phyloP scores from a whole-genome alignment of 1,284 basidiomycete species.

The Tilletia walkeri region DNA sequence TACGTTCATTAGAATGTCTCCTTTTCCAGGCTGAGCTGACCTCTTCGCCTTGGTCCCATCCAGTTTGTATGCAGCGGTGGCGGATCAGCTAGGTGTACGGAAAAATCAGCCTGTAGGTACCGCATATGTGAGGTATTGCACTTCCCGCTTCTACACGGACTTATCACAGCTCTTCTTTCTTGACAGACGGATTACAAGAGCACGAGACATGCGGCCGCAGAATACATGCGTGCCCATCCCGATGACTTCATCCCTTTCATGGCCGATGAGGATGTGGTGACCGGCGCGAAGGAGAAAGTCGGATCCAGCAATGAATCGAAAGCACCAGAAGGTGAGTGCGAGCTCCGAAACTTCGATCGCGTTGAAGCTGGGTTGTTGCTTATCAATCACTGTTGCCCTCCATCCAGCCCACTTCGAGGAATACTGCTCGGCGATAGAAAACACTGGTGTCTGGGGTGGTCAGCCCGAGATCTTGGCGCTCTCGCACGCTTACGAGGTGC shows the following conservation, averaged over 20 bases:
- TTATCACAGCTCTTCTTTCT: conserved; percentile 56
- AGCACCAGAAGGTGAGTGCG: conserved; percentile 34
- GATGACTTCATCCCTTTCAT: conserved; percentile 94
- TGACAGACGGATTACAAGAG: conserved; percentile 58
- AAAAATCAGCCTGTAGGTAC: conserved; percentile 15
- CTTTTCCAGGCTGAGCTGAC: not conserved
- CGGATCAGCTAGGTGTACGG: conserved; percentile 65
- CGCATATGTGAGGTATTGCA: too few relatives aligned
- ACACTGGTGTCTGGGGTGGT: conserved; percentile 90
- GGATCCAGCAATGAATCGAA: conserved; percentile 60
- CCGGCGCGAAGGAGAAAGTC: conserved; percentile 69
- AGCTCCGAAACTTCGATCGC: not conserved
- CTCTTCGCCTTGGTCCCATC: not conserved
- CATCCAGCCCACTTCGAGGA: conserved; percentile 64
- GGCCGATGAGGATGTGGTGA: conserved; percentile 59
- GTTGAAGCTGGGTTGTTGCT: not conserved
- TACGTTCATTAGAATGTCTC: not conserved
- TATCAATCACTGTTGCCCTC: conserved; percentile 1
- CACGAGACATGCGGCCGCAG: conserved; percentile 70
- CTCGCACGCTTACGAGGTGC: conserved; percentile 75
- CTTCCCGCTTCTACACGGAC: conserved; percentile 52
- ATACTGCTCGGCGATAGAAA: conserved; percentile 77
- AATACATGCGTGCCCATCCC: conserved; percentile 77
- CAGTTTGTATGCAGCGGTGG: conserved; percentile 80
- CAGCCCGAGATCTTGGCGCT: conserved; percentile 94